Evolutionary conservation across 2,329 filamentous ascomycete genomes (phyloP).

Genomic region (Ascochyta pisi): DNA sequence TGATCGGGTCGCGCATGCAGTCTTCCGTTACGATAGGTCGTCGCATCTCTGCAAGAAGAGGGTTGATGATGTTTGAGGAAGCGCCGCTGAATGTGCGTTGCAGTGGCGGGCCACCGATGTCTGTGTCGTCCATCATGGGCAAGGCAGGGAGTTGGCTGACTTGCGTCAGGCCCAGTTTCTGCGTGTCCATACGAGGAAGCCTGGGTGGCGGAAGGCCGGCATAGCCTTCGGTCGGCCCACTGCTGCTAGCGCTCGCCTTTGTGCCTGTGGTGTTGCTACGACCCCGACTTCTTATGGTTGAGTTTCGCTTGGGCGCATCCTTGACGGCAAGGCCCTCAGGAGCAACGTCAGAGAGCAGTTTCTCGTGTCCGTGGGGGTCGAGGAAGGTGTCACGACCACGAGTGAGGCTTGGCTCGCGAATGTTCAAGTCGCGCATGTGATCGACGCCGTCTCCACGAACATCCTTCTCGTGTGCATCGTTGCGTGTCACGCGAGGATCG

Average conservation of each 20-base stretch:
- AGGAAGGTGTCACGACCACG: slow-evolving; percentile 75
- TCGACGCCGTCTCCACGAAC: slow-evolving; percentile 80
- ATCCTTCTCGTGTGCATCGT: slow-evolving; percentile 72
- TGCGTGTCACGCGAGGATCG: slow-evolving; percentile 66
- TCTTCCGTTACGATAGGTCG: slow-evolving; percentile 80
- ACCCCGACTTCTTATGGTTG: slow-evolving; percentile 43
- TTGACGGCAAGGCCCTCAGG: slow-evolving; percentile 61
- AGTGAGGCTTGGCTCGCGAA: slow-evolving; percentile 64
- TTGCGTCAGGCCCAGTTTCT: slow-evolving; percentile 71
- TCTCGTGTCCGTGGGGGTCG: slow-evolving; percentile 69
- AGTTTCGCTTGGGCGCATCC: slow-evolving; percentile 56
- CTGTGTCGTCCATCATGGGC: slow-evolving; percentile 76
- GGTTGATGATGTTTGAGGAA: slow-evolving; percentile 57
- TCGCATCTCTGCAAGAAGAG: slow-evolving; percentile 69
- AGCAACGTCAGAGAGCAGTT: slow-evolving; percentile 69
- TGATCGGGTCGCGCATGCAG: slow-evolving; percentile 92
- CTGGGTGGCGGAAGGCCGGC: slow-evolving; percentile 66
- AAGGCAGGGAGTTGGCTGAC: slow-evolving; percentile 74
- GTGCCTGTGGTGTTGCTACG: slow-evolving; percentile 44
- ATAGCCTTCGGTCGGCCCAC: slow-evolving; percentile 45
- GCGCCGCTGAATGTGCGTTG: slow-evolving; percentile 60
- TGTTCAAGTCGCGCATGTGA: slow-evolving; percentile 64
- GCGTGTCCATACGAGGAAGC: slow-evolving; percentile 66
- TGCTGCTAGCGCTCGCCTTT: slow-evolving; percentile 41
- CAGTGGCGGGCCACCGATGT: slow-evolving; percentile 78